Percentiles rank a stretch among this genome's conserved stretches.
Evolutionary conservation across 345 rosid species (phyloP).

Genomic region (Boechera retrofracta): DNA sequence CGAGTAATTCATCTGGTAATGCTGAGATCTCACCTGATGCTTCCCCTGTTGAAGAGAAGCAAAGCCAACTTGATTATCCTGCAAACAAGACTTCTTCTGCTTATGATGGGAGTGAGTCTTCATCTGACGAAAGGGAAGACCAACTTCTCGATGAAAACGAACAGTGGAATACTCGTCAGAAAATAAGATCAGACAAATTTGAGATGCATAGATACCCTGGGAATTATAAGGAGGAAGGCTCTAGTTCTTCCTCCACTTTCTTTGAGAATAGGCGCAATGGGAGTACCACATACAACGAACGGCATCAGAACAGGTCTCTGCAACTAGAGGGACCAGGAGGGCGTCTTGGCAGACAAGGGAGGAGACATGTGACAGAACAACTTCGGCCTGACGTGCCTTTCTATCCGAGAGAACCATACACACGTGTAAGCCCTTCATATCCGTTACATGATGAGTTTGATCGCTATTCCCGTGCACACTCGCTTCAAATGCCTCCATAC

Average conservation of each 20-base stretch:
- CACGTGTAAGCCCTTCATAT: conserved; percentile 55
- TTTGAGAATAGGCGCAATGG: conserved; percentile 44
- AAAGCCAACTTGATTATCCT: conserved; percentile 4
- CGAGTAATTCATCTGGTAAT: conserved; percentile 27
- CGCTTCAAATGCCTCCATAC: conserved; percentile 50
- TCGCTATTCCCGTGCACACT: conserved; percentile 44
- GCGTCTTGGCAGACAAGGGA: conserved; percentile 48
- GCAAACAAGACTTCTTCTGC: conserved; percentile 48
- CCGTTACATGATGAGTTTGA: conserved; percentile 51
- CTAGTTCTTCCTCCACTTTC: conserved; percentile 46
- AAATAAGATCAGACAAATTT: conserved; percentile 47
- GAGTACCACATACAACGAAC: conserved; percentile 33
- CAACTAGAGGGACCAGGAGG: conserved; percentile 49
- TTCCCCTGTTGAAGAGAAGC: conserved; percentile 37
- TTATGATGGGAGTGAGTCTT: conserved; percentile 58
- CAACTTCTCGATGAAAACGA: conserved; percentile 45
- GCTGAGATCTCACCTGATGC: conserved; percentile 43
- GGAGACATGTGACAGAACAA: conserved; percentile 51
- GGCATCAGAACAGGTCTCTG: conserved; percentile 48
- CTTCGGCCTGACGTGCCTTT: conserved; percentile 49
- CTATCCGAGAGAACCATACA: conserved; percentile 52
- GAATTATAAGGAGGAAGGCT: conserved; percentile 36
- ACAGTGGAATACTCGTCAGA: conserved; percentile 47
- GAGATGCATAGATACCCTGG: conserved; percentile 35
- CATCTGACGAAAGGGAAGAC: conserved; percentile 67